These are phyloP conservation scores for Davidsoniella neocaledoniae DNA, from an alignment of 2,329 filamentous ascomycete genomes.

Conservation along the genomic window DNA sequence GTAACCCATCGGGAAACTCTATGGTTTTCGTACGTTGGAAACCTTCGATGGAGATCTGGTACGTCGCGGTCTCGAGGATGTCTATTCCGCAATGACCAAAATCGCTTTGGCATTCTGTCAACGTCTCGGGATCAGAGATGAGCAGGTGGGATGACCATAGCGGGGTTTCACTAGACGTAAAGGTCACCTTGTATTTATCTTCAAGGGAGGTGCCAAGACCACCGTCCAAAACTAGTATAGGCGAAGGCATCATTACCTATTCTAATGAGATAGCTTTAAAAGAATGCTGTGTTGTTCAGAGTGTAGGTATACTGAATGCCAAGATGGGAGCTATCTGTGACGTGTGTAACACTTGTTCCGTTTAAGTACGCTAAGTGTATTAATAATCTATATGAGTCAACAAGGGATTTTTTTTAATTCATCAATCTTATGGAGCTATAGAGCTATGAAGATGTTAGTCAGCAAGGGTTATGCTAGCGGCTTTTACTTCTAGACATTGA, in stretches of 20 bases:
- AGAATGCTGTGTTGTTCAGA: not conserved
- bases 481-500: too few relatives aligned
- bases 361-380: too few relatives aligned
- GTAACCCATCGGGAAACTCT: conserved; percentile 27
- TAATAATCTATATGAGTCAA: too few relatives aligned
- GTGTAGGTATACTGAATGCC: too few relatives aligned
- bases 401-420: too few relatives aligned
- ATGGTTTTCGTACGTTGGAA: conserved; percentile 33
- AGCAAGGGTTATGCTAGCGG: too few relatives aligned
- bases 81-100: conserved; percentile 42
- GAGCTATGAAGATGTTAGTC: too few relatives aligned
- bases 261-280: not conserved
- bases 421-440: too few relatives aligned
- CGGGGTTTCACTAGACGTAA: conserved; percentile 32
- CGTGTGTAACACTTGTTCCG: too few relatives aligned
- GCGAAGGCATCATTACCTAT: conserved; percentile 2
- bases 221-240: conserved; percentile 42
- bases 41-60: conserved; percentile 42
- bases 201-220: conserved; percentile 51
- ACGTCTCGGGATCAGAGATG: conserved; percentile 32
- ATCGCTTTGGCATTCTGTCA: conserved; percentile 37
- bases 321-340: too few relatives aligned
- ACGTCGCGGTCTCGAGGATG: conserved; percentile 50
- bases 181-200: conserved; percentile 35
- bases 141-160: conserved; percentile 54